Conservation (phyloP, 805 yeast species). For the Lachancea waltii region DNA sequence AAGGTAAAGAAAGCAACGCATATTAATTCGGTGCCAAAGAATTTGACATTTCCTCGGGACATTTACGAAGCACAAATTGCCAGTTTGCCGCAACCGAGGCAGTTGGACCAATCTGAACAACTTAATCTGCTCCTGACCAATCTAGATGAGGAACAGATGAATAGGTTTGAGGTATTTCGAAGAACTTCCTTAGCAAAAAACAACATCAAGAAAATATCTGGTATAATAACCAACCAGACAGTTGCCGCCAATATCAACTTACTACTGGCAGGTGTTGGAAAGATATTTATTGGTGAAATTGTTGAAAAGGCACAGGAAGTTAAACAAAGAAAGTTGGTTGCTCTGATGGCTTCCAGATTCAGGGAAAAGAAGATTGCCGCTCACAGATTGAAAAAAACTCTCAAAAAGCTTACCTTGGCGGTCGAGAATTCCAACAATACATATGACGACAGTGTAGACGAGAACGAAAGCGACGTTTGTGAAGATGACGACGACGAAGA, state of each 20-base stretch:
- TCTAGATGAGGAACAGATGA: constrained; percentile 77
- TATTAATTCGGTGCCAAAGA: constrained; percentile 23
- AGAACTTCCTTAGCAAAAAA: constrained; percentile 67
- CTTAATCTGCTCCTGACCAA: constrained; percentile 59
- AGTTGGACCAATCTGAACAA: constrained; percentile 47
- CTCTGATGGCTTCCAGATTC: constrained; percentile 35
- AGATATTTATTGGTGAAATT: constrained; percentile 84
- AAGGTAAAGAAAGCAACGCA: constrained; percentile 6
- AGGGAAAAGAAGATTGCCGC: constrained; percentile 37
- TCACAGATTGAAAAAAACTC: constrained; percentile 30
- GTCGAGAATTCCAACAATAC: constrained; percentile 28
- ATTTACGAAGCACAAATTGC: constrained; percentile 16
- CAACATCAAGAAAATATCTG: constrained; percentile 75
- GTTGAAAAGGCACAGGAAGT: constrained; percentile 74
- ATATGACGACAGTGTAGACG: constrained; percentile 20
- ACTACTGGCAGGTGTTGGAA: constrained; percentile 78
- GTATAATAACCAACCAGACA: constrained; percentile 70
- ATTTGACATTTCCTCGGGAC: constrained; percentile 25
- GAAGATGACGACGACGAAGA: constrained; percentile 28
- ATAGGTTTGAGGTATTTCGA: constrained; percentile 78
- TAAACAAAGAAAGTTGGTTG: constrained; percentile 48
- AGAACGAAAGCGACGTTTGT: constrained; percentile 25
- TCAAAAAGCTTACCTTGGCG: constrained; percentile 32
- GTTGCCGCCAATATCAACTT: constrained; percentile 75
- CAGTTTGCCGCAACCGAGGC: constrained; percentile 20